Conservation (phyloP, 164 flowering plant species). For the Kingdonia uniflora region DNA sequence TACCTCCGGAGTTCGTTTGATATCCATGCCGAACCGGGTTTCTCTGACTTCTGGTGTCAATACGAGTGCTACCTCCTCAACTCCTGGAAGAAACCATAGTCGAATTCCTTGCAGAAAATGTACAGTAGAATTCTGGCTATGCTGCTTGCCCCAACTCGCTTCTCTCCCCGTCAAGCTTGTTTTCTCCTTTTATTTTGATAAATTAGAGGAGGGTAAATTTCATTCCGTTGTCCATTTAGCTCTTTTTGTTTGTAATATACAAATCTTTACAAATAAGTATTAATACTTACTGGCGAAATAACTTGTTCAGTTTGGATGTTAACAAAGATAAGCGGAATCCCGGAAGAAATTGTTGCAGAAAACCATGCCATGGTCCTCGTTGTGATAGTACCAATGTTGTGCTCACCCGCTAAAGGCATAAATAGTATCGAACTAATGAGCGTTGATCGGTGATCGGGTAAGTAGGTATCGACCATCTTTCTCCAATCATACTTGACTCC, state of each 20-base stretch:
- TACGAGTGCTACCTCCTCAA: constrained; percentile 26
- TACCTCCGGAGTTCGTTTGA: constrained; percentile 48
- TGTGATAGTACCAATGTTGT: constrained; percentile 22
- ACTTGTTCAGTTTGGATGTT: constrained; percentile 55
- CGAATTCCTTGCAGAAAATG: constrained; percentile 29
- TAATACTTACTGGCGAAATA: constrained; percentile 27
- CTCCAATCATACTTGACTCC: constrained; percentile 48
- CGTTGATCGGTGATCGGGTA: constrained; percentile 31
- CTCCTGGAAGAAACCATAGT: constrained; percentile 49
- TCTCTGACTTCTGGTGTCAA: constrained; percentile 31
- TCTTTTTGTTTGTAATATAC: too few relatives aligned
- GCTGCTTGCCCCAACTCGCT: constrained; percentile 15
- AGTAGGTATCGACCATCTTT: constrained; percentile 26
- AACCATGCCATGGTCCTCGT: constrained; percentile 60
- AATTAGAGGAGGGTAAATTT: too few relatives aligned
- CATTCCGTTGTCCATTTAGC: too few relatives aligned
- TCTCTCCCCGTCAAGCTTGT: constrained; percentile 11
- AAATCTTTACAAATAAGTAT: too few relatives aligned
- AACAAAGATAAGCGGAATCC: constrained; percentile 47
- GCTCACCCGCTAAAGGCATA: constrained; percentile 32
- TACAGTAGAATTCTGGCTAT: constrained; percentile 9
- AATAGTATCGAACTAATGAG: constrained; percentile 46
- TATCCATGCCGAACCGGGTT: constrained; percentile 42
- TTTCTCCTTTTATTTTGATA: background rate
- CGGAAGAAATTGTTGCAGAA: constrained; percentile 46